Evolutionary conservation across 352 stramenopile genomes (phyloP), one percentile per base, ranked within the genome.

Genomic region (Globisporangium abappressorium): DNA sequence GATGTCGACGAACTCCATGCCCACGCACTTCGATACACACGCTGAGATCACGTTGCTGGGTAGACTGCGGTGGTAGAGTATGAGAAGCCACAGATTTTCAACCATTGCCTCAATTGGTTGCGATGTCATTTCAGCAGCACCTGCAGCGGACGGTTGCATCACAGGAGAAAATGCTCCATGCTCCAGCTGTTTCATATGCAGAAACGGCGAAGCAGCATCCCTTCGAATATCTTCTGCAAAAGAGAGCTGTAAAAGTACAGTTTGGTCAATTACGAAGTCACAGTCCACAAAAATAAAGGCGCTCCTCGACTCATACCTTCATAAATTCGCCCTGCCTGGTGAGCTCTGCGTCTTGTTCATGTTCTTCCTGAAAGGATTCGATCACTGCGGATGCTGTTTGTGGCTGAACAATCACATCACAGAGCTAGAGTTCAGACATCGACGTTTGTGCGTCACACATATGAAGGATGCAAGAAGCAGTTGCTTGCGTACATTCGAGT

Each of bases 1-100:
- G 61, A 95, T 92, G 58, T 95, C 85, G 62, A 95, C 76, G 54
- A 91, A 92, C 62, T 94, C 77, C 84, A 95, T 93, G 0, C 86
- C 86, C 15, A 70, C 62, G 33, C 79, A 91, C 0, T 69, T 68
- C 1, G 84, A 85, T 22, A 88, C 84, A 38, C 77, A 78, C 0
- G 80, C 82, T 6, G 87, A 93, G 28, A 95, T 75, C 24, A 83
- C 69, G 46, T 87, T 74, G 11, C 83, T 92, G 8, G 84, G 71
- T 18, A 95, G 56, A 28, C 75, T 76, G 0, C 81, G 79, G 70
- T 92, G 82, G 55, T 92, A 93, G 15, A 89, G 69, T 24, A 95
- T 55, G 47, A 94, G 74, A 1, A 95, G 68, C 87, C 87, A 95
- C 24, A 78, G 70, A 18, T 76, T 75, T 53, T 79, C 72, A 54